A percentile compares a stretch with the other conserved stretches of the same genome.
Conservation (phyloP, 352 stramenopile species). For the Globisporangium nodosum region DNA sequence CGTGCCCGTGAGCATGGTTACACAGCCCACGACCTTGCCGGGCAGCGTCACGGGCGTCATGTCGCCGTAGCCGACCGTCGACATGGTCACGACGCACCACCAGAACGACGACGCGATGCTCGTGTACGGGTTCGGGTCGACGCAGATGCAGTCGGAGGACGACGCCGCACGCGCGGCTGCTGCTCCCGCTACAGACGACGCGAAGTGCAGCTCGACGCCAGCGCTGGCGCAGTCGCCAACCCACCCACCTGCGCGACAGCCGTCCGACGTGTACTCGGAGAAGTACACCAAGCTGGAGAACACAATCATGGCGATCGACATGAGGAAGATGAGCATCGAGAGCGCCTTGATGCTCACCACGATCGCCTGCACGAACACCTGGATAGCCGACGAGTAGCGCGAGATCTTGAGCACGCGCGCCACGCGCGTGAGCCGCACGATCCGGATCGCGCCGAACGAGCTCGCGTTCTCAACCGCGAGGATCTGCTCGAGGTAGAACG, state of each 20-base stretch:
- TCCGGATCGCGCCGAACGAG: constrained; percentile 69
- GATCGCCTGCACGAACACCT: constrained; percentile 77
- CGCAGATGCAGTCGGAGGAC: constrained; percentile 32
- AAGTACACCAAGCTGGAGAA: constrained; percentile 86
- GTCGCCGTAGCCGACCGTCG: constrained; percentile 87
- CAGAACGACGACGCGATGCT: constrained; percentile 81
- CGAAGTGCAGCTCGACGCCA: constrained; percentile 3
- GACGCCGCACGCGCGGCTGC: constrained; percentile 14
- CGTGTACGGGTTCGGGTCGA: constrained; percentile 79
- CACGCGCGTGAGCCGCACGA: constrained; percentile 79
- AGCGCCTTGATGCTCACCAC: constrained; percentile 69
- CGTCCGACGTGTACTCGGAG: constrained; percentile 60
- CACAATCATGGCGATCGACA: constrained; percentile 79
- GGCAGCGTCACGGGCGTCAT: constrained; percentile 70
- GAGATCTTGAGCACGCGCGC: constrained; percentile 86
- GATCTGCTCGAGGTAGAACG: constrained; percentile 77
- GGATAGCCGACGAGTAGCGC: constrained; percentile 80
- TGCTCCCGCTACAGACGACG: constrained; percentile 19
- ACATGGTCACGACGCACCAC: constrained; percentile 92
- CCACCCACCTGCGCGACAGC: constrained; percentile 54
- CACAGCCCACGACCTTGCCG: constrained; percentile 68
- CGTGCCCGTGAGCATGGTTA: constrained; percentile 76
- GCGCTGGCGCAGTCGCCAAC: constrained; percentile 32
- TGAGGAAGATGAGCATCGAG: constrained; percentile 86
- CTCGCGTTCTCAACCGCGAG: constrained; percentile 58